Percentiles rank a stretch among this genome's conserved stretches.
phyloP scores from a whole-genome alignment of 495 filamentous ascomycete species.

The Trichodelitschia bisporula region DNA sequence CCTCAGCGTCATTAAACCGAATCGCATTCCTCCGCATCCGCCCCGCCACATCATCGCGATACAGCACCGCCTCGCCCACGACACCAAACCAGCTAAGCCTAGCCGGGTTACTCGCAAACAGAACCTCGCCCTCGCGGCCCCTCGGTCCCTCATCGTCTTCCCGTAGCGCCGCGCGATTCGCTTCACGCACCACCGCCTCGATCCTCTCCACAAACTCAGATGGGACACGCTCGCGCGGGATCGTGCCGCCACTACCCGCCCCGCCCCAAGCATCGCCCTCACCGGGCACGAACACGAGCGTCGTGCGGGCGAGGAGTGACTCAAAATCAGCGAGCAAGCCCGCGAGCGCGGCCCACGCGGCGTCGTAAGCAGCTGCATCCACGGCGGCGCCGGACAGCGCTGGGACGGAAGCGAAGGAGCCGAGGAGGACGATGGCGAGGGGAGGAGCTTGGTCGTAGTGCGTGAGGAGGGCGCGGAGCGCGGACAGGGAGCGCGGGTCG shows the following conservation, averaged over 20 bases:
- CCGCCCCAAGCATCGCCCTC: slow-evolving; percentile 92
- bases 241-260: slow-evolving; percentile 59
- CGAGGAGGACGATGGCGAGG: slow-evolving; percentile 52
- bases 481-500: slow-evolving; percentile 46
- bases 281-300: slow-evolving; percentile 80
- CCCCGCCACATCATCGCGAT: slow-evolving; percentile 63
- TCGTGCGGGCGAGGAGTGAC: slow-evolving; percentile 48
- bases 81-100: slow-evolving; percentile 64
- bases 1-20: slow-evolving; percentile 19
- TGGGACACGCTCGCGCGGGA: slow-evolving; percentile 54
- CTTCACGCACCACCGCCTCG: slow-evolving; percentile 49
- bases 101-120: slow-evolving; percentile 75
- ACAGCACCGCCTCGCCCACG: slow-evolving; percentile 59
- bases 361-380: slow-evolving; percentile 91
- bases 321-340: slow-evolving; percentile 66
- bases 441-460: slow-evolving; percentile 49
- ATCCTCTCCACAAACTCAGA: slow-evolving; percentile 72
- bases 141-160: slow-evolving; percentile 2
- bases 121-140: slow-evolving; percentile 30
- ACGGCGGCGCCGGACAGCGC: slow-evolving; percentile 52
- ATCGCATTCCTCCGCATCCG: slow-evolving; percentile 53
- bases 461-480: slow-evolving; percentile 47
- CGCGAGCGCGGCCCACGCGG: slow-evolving; percentile 72
- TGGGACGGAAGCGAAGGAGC: slow-evolving; percentile 59
- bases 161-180: slow-evolving; percentile 37